Evolutionary conservation across 2,329 filamentous ascomycete species (phyloP), one percentile per base, ranked within the genome.

Genomic region (Hysterium pulicare): DNA sequence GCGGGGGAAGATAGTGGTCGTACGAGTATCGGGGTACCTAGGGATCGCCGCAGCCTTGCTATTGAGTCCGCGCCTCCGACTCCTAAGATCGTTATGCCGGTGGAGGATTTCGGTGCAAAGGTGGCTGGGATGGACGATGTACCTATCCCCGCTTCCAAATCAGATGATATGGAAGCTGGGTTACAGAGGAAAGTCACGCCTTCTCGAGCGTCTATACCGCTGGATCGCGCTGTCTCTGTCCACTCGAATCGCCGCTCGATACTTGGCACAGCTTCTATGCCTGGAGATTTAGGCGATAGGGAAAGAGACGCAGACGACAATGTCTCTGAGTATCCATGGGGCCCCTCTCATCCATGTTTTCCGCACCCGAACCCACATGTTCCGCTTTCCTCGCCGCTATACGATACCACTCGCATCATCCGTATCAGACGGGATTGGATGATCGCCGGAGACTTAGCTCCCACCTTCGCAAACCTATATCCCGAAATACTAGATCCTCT

Each of bases 301-400:
- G n/a, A n/a, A n/a, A 75, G 83, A 40, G 44, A 54, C 24, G 46
- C 19, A 39, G 57, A 62, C 24, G 55, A 40, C 11, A 57, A 57
- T 35, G 53, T 43, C 0, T 67, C 63, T 11, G 85, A 86, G 48
- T 82, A 89, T 39, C 82, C 89, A 67, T 98, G 93, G 93, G 91
- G 93, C 0, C 90, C 90, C 11, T 82, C 86, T 31, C 93, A 98
- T 64, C 91, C 93, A 4, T 98, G 93, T 66, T 97, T 84, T 62
- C 93, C 93, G 37, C 93, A 97, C 61, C 73, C 89, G 30, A 97
- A 97, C 60, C 87, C 90, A 0, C 90, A 98, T 65, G 91, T 96
- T 5, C 83, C 90, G 0, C 62, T 87, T 9, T 75, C 83, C 43
- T 94, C 88, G 6, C 75, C 79, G 11, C 82, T 94, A 51, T 88